These are phyloP conservation scores for Coniochaeta sp. DNA, from an alignment of 2,329 filamentous ascomycete species.

Conservation along the genomic window DNA sequence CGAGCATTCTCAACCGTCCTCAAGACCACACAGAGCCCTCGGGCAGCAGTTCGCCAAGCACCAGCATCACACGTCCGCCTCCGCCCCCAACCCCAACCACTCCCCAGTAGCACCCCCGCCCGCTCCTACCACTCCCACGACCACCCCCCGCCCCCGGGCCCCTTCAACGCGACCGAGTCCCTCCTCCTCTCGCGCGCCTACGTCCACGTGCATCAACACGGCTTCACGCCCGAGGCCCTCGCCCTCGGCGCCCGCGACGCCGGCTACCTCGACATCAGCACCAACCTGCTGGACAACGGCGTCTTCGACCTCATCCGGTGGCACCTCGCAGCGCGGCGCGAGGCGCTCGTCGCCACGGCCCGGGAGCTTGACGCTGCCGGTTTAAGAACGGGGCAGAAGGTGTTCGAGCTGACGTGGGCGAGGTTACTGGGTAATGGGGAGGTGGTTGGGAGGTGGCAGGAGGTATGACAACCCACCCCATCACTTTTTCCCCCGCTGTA, in stretches of 20 bases:
- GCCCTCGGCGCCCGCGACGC: slow-evolving; percentile 73
- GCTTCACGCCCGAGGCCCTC: slow-evolving; percentile 72
- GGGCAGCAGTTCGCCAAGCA: neutral
- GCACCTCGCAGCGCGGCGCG: slow-evolving; percentile 63
- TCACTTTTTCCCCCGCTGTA: slow-evolving; percentile 10
- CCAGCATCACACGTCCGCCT: neutral
- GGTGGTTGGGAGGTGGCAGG: slow-evolving; percentile 75
- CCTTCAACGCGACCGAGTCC: slow-evolving; percentile 63
- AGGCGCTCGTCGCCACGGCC: slow-evolving; percentile 42
- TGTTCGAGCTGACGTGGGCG: slow-evolving; percentile 68
- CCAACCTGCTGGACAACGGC: slow-evolving; percentile 73
- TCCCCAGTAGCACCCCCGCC: neutral
- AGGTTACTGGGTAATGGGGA: slow-evolving; percentile 67
- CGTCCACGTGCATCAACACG: slow-evolving; percentile 68
- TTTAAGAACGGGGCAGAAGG: slow-evolving; percentile 45
- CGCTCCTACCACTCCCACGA: slow-evolving; percentile 65
- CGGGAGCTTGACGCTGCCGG: slow-evolving; percentile 30
- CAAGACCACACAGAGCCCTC: neutral
- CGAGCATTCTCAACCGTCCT: neutral
- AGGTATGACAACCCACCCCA: too few species aligned
- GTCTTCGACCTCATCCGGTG: slow-evolving; percentile 77
- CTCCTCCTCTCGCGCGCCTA: slow-evolving; percentile 78
- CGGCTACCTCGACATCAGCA: slow-evolving; percentile 80
- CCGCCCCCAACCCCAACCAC: neutral
- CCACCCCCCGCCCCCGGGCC: slow-evolving; percentile 50